These are phyloP conservation scores for Fusarium sp. DNA, from an alignment of 2,329 filamentous ascomycete species.

Conservation along the genomic window DNA sequence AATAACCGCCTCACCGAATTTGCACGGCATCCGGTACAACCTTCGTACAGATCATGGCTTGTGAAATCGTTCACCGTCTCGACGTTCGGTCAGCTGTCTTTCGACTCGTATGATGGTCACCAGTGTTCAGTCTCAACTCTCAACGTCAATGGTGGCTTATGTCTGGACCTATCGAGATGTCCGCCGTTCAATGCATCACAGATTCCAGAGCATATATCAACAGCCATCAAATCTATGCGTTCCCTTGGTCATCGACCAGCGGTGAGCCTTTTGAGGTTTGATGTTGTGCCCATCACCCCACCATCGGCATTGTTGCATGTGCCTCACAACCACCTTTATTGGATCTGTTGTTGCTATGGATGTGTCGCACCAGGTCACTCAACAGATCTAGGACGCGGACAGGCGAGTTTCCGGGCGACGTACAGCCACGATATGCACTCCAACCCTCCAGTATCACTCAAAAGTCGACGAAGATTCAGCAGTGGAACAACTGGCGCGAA, in stretches of 20 bases:
- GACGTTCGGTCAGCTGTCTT: constrained; percentile 40
- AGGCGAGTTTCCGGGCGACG: constrained; percentile 28
- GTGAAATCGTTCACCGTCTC: constrained; percentile 42
- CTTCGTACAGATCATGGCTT: constrained; percentile 37
- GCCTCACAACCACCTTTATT: constrained; percentile 30
- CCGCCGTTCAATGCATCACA: constrained; percentile 21
- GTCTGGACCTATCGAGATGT: constrained; percentile 13
- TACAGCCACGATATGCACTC: constrained; percentile 25
- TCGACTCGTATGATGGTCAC: constrained; percentile 41
- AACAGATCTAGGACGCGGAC: constrained; percentile 15
- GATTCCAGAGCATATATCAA: neutral
- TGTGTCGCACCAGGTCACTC: constrained; percentile 22
- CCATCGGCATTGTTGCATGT: constrained; percentile 31
- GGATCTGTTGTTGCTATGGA: constrained; percentile 19
- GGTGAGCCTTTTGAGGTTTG: constrained; percentile 36
- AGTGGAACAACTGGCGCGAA: constrained; percentile 36
- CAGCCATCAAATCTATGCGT: constrained; percentile 10
- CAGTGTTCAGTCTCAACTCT: constrained; percentile 17
- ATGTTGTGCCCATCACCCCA: constrained; percentile 40
- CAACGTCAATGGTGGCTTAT: constrained; percentile 6
- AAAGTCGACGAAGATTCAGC: constrained; percentile 21
- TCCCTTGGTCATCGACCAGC: constrained; percentile 37
- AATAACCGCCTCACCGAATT: constrained; percentile 24
- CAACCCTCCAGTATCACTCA: constrained; percentile 19
- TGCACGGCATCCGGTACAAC: constrained; percentile 42